Evolutionary conservation across 495 filamentous ascomycete genomes (phyloP).

Genomic region (Entonaema liquescens): DNA sequence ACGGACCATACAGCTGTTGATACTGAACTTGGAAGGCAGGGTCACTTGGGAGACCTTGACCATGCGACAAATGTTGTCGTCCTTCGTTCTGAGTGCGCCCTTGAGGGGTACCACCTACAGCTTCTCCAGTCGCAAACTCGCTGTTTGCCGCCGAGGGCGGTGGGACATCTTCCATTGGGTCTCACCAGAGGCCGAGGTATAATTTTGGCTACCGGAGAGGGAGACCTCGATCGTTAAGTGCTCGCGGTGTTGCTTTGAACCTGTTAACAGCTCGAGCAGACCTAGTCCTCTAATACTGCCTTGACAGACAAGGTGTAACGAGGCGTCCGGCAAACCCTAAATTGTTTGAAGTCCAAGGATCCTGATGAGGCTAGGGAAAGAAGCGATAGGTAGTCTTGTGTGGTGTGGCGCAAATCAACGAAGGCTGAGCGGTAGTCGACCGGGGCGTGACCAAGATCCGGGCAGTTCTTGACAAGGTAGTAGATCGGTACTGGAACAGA

Average conservation of each 20-base stretch:
- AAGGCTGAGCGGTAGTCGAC: slow-evolving; percentile 36
- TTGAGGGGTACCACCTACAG: slow-evolving; percentile 31
- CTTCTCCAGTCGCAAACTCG: slow-evolving; percentile 46
- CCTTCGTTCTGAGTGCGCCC: slow-evolving; percentile 31
- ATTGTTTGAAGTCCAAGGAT: slow-evolving; percentile 24
- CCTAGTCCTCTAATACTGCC: slow-evolving; percentile 36
- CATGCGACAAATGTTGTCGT: slow-evolving; percentile 34
- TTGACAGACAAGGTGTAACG: slow-evolving; percentile 34
- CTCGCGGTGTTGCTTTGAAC: slow-evolving; percentile 19
- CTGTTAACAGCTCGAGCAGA: slow-evolving; percentile 27
- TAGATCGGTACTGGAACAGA: slow-evolving; percentile 35
- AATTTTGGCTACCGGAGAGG: slow-evolving; percentile 27
- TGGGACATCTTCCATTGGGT: slow-evolving; percentile 54
- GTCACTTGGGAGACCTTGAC: slow-evolving; percentile 34
- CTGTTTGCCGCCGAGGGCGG: slow-evolving; percentile 44
- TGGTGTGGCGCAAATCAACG: slow-evolving; percentile 40
- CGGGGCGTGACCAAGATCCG: slow-evolving; percentile 38
- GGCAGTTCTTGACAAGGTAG: slow-evolving; percentile 23
- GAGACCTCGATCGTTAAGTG: slow-evolving; percentile 26
- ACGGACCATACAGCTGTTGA: slow-evolving; percentile 45
- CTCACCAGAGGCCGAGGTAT: slow-evolving; percentile 27
- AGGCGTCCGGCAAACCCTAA: slow-evolving; percentile 39
- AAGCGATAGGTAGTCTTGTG: slow-evolving; percentile 35
- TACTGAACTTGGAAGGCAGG: slow-evolving; percentile 44
- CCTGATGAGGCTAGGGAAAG: slow-evolving; percentile 32